phyloP scores from a whole-genome alignment of 805 yeast genomes.

The Starmerella vaccinii region DNA sequence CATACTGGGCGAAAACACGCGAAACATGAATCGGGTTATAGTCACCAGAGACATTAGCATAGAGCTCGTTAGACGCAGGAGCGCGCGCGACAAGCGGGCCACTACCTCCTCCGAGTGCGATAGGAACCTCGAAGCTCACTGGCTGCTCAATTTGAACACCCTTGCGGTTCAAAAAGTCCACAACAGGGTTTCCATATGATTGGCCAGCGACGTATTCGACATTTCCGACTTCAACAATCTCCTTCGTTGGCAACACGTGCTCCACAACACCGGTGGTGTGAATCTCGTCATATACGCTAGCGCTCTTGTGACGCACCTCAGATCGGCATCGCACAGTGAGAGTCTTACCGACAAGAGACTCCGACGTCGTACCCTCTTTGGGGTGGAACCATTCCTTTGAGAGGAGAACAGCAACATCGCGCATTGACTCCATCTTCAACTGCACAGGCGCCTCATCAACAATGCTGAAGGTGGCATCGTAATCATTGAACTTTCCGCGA shows the following conservation, averaged over 20 bases:
- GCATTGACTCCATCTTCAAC: constrained; percentile 57
- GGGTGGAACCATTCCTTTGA: constrained; percentile 98
- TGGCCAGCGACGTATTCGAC: constrained; percentile 82
- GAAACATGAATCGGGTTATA: constrained; percentile 97
- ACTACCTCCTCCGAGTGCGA: constrained; percentile 51
- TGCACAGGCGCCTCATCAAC: constrained; percentile 79
- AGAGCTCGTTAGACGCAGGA: constrained; percentile 92
- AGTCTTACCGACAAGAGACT: constrained; percentile 65
- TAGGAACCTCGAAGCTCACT: constrained; percentile 75
- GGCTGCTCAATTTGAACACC: constrained; percentile 94
- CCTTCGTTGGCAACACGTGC: constrained; percentile 86
- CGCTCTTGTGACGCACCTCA: constrained; percentile 67
- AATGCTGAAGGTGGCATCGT: constrained; percentile 84
- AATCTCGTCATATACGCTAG: constrained; percentile 65
- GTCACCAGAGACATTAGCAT: constrained; percentile 96
- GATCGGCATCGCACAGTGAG: constrained; percentile 86
- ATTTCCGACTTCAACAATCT: constrained; percentile 69
- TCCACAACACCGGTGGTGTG: constrained; percentile 74
- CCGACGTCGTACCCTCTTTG: constrained; percentile 41
- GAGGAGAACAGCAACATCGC: constrained; percentile 84
- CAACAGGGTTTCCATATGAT: constrained; percentile 94
- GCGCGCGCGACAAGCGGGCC: constrained; percentile 45
- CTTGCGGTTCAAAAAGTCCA: constrained; percentile 82
- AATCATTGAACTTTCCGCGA: constrained; percentile 85
- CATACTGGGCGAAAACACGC: constrained; percentile 86